Conservation (phyloP, 2,329 filamentous ascomycete genomes). For the Sporothrix dimorphospora region DNA sequence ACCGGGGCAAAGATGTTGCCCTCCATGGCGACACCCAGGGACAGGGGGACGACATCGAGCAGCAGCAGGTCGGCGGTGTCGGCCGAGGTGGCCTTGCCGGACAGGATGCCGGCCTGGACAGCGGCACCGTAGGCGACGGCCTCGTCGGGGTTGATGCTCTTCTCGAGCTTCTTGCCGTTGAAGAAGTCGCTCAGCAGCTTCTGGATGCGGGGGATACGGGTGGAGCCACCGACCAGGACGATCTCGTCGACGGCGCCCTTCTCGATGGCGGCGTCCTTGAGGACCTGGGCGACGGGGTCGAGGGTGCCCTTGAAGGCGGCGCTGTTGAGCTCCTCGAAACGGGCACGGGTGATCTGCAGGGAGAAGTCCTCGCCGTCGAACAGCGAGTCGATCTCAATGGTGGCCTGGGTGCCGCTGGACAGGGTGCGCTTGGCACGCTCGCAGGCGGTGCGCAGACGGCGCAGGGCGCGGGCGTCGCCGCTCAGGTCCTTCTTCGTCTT, state of each 20-base stretch:
- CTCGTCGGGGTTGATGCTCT: conserved; percentile 99
- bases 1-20: conserved; percentile 96
- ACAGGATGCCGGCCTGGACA: conserved; percentile 98
- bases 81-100: conserved; percentile 93
- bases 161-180: conserved; percentile 99
- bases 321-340: conserved; percentile 98
- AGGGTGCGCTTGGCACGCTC: conserved; percentile 99
- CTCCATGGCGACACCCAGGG: conserved; percentile 99
- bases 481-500: conserved; percentile 60
- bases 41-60: conserved; percentile 93
- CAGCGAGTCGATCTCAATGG: conserved; percentile 97
- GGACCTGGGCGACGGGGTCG: conserved; percentile 92
- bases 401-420: conserved; percentile 95
- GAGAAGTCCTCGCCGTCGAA: conserved; percentile 98
- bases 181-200: conserved; percentile 99
- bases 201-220: conserved; percentile 98
- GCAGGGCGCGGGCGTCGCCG: conserved; percentile 86
- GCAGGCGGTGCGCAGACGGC: conserved; percentile 94
- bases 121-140: conserved; percentile 98
- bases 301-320: conserved; percentile 93
- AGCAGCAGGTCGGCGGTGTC: conserved; percentile 94
- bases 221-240: conserved; percentile 97
- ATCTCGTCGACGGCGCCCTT: conserved; percentile 97
- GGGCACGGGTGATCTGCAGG: conserved; percentile 94
- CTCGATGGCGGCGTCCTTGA: conserved; percentile 87